Percentiles rank a stretch among this genome's conserved stretches.
These are phyloP conservation scores for Colletotrichum simmondsii DNA, from an alignment of 2,329 filamentous ascomycete genomes.

Conservation along the genomic window DNA sequence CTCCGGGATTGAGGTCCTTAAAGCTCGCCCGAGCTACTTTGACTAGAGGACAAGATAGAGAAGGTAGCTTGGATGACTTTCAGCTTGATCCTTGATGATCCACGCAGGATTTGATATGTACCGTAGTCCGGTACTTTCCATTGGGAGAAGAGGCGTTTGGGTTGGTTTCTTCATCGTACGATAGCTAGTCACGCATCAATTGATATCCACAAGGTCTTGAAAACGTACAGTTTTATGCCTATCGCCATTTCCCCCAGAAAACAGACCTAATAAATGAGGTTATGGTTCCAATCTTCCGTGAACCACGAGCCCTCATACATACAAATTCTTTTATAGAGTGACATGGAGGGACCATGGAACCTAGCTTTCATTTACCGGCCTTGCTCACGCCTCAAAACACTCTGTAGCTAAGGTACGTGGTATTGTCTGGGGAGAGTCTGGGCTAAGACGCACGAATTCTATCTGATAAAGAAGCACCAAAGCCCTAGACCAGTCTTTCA, in stretches of 20 bases:
- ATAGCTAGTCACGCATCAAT: not conserved
- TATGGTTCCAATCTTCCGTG: no score
- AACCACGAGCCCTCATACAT: no score
- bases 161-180: not conserved
- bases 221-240: not conserved
- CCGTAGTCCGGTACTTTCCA: slow-evolving; percentile 7
- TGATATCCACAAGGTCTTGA: not conserved
- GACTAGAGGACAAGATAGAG: slow-evolving; percentile 6
- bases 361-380: rapidly evolving
- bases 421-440: no score
- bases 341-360: no score
- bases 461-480: no score
- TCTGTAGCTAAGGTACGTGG: no score
- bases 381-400: no score
- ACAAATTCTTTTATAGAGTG: no score
- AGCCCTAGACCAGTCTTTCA: no score
- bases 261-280: no score
- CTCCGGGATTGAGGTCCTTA: slow-evolving; percentile 28
- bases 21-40: slow-evolving; percentile 21
- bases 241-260: no score
- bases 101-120: not conserved
- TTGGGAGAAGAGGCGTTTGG: slow-evolving; percentile 23
- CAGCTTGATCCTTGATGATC: not conserved
- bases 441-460: no score
- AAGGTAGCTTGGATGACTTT: not conserved